Conservation (phyloP, 2,329 filamentous ascomycete species). For the Fusarium camptoceras region DNA sequence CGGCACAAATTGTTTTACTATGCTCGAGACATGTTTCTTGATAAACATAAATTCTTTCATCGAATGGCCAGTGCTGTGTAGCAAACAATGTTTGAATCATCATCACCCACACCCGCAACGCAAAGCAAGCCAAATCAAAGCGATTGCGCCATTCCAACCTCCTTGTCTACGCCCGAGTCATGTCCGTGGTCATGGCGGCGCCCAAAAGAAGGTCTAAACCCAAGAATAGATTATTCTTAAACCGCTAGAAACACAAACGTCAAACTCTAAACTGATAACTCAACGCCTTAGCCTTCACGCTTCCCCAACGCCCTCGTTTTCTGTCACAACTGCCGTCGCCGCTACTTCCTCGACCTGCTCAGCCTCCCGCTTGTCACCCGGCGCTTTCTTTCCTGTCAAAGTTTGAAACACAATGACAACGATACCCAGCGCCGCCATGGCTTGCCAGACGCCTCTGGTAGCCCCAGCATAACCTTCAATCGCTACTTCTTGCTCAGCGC, state of each 20-base stretch:
- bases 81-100: constrained; percentile 12
- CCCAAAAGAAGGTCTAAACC: neutral
- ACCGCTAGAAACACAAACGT: neutral
- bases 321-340: constrained; percentile 42
- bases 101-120: constrained; percentile 6
- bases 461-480: constrained; percentile 61
- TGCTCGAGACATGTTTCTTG: constrained; percentile 2
- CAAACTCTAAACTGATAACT: constrained; percentile 2
- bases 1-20: constrained; percentile 5
- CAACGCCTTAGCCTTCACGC: constrained; percentile 24
- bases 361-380: constrained; percentile 61
- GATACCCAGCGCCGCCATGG: constrained; percentile 58
- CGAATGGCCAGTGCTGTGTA: constrained; percentile 4
- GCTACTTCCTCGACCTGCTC: constrained; percentile 50
- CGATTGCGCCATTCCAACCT: neutral
- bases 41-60: neutral
- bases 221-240: constrained; percentile 10
- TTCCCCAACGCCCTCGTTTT: constrained; percentile 51
- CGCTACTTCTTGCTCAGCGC: constrained; percentile 59
- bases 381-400: constrained; percentile 63
- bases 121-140: neutral
- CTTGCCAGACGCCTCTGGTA: constrained; percentile 59
- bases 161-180: constrained; percentile 2
- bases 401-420: constrained; percentile 62
- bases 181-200: neutral